These are phyloP conservation scores for Penicillium simplicissimum DNA, from an alignment of 495 filamentous ascomycete species.

Conservation along the genomic window DNA sequence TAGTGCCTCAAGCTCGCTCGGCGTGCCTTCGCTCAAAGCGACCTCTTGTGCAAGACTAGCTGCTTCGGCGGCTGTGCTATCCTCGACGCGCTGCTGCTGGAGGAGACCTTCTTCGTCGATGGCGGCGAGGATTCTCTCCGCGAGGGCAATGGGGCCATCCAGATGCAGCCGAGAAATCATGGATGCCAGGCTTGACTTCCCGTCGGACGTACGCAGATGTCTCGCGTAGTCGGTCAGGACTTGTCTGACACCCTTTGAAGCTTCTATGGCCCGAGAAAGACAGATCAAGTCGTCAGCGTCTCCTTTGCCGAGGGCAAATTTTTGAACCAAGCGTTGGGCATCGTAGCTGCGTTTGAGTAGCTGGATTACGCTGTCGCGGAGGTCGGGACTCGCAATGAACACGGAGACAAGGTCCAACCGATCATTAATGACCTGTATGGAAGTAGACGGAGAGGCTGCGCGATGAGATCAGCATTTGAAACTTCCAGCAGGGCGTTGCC, in stretches of 20 bases:
- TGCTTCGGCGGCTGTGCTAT: constrained; percentile 66
- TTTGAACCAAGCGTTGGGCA: constrained; percentile 86
- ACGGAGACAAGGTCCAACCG: constrained; percentile 79
- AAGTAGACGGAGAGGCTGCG: constrained; percentile 78
- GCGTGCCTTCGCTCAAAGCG: constrained; percentile 57
- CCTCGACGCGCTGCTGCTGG: constrained; percentile 73
- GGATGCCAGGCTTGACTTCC: constrained; percentile 41
- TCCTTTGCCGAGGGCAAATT: constrained; percentile 87
- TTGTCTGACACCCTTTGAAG: constrained; percentile 67
- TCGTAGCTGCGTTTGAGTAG: constrained; percentile 80
- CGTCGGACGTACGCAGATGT: constrained; percentile 19
- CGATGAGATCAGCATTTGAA: constrained; percentile 12
- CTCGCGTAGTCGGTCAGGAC: constrained; percentile 37
- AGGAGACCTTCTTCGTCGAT: constrained; percentile 93
- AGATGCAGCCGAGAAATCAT: constrained; percentile 67
- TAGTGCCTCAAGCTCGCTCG: constrained; percentile 46
- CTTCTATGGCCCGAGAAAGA: constrained; percentile 77
- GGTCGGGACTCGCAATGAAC: constrained; percentile 60
- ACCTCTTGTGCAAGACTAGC: constrained; percentile 69
- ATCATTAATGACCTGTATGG: constrained; percentile 71
- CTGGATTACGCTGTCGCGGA: constrained; percentile 65
- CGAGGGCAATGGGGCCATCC: constrained; percentile 65
- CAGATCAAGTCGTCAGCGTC: constrained; percentile 89
- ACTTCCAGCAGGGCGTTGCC: neutral
- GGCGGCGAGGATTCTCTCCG: constrained; percentile 66